Evolutionary conservation across 768 basidiomycete species (phyloP), one percentile per base, ranked within the genome.

Genomic region (Rhodotorula diobovata): DNA sequence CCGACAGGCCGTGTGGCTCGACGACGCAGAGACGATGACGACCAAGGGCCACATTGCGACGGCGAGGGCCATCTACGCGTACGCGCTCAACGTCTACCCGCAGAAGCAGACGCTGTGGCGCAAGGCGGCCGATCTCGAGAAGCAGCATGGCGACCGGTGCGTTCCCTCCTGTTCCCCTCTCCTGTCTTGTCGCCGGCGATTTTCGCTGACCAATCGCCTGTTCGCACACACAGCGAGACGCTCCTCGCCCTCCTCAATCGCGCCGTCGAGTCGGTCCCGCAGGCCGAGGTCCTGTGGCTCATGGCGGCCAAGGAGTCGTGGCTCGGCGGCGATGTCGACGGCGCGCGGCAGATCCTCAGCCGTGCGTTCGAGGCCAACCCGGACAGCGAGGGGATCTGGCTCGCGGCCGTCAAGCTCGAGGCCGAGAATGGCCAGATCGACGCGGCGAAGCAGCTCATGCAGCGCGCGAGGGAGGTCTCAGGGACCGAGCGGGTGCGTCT

Each of bases 231-330:
- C 75, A 89, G 88, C 70, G 89, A 91, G 76, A 87, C 89, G 53
- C 84, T 96, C 39, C 88, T 93, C 77, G 88, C 87, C 1, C 86
- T 97, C 8, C 86, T 97, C 54, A 84, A 83, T 56, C 86, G 89
- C 43, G 93, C 95, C 0, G 92, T 94, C 35, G 84, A 89, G 65
- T 88, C 93, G 78, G 95, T 93, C 76, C 96, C 95, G 0, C 91
- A 93, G 75, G 94, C 93, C 2, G 95, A 98, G 80, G 90, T 93
- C 0, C 83, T 99, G 11, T 98, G 96, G 96, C 85, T 98, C 43
- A 98, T 98, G 93, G 86, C 89, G 61, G 96, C 95, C 7, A 99
- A 99, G 81, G 95, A 98, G 82, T 91, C 92, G 79, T 99, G 95
- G 95, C 79, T 92, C 25, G 83, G 84, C 20, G 91, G 90, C 14